Evolutionary conservation across 148 eudicot genomes (phyloP).

Genomic region (Cornus kousa): DNA sequence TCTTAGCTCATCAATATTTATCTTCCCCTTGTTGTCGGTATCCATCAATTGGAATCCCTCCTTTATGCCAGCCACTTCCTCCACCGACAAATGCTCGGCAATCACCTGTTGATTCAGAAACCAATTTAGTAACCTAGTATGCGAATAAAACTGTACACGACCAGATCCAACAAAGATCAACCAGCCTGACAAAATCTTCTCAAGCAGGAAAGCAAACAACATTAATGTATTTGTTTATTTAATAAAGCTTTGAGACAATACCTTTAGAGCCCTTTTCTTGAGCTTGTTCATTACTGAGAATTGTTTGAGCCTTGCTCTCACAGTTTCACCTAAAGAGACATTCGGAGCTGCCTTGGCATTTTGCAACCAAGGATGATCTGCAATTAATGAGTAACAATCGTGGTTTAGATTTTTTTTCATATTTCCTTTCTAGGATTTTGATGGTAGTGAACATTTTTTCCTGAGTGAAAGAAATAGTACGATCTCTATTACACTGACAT

Average conservation of each 20-base stretch:
- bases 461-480: neutral
- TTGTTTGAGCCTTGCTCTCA: constrained; percentile 70
- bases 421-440: neutral
- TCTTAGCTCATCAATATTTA: constrained; percentile 57
- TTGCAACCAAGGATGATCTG: constrained; percentile 88
- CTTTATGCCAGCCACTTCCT: constrained; percentile 72
- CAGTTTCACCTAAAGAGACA: constrained; percentile 71
- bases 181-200: neutral
- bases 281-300: constrained; percentile 86
- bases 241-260: constrained; percentile 21
- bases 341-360: constrained; percentile 73
- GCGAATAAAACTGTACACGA: neutral
- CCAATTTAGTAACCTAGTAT: neutral
- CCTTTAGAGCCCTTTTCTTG: constrained; percentile 82
- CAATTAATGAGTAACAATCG: neutral
- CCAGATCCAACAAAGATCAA: neutral
- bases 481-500: no score
- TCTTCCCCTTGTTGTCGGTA: constrained; percentile 59
- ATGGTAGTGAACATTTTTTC: neutral
- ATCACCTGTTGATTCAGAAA: constrained; percentile 49
- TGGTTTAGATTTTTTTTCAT: neutral
- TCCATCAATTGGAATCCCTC: constrained; percentile 74
- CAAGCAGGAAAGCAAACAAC: neutral
- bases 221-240: neutral
- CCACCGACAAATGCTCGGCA: constrained; percentile 75